Base-by-base conservation (phyloP, 1,139 yeast species). In the Kodamaea sp. region DNA sequence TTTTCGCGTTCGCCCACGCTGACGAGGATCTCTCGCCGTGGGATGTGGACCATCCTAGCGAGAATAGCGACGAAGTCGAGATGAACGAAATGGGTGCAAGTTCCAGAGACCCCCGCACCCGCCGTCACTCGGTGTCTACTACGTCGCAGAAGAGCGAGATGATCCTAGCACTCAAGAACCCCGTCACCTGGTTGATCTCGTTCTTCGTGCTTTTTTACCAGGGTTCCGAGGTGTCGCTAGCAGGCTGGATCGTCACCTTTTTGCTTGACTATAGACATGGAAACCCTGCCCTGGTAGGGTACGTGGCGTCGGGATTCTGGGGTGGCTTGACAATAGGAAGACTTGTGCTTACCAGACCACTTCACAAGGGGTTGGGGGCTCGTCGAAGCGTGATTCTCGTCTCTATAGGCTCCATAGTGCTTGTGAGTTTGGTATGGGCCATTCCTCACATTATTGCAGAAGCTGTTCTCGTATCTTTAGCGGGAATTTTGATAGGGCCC, bases 241-340 rank as follows among this genome's bases (percentile, higher is more conserved):
- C 83, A n/a, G 86, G 86, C 19, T 82, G 88, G 88, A 70, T 78
- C 26, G 83, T 80, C 25, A 77, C 87, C 0, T 81, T 69, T 47
- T 61, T 81, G 47, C 64, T 78, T 30, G 75, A 72, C 31, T 76
- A 76, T 44, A 64, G 87, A 26, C 61, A 65, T 29, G 83, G 79
- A 1, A 55, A 61, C 32, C 50, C 61, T 2, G 42, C 50, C 1
- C 53, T 70, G 5, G 70, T 71, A 36, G 86, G 87, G 16, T 80
- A 79, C 48, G 80, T 79, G 19, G 75, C 83, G 1, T 76, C 86
- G 7, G 88, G 87, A 0, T 80, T 75, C 46, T 82, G 88, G 88
- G 79, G 73, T 6, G 89, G 88, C 7, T 59, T 82, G 22, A 78
- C 87, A 0, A 28, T 78, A 4, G 87, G 87, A 1, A 55, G 88